These are phyloP conservation scores for Aspergillus japonicus DNA, from an alignment of 2,329 filamentous ascomycete species.

Conservation along the genomic window DNA sequence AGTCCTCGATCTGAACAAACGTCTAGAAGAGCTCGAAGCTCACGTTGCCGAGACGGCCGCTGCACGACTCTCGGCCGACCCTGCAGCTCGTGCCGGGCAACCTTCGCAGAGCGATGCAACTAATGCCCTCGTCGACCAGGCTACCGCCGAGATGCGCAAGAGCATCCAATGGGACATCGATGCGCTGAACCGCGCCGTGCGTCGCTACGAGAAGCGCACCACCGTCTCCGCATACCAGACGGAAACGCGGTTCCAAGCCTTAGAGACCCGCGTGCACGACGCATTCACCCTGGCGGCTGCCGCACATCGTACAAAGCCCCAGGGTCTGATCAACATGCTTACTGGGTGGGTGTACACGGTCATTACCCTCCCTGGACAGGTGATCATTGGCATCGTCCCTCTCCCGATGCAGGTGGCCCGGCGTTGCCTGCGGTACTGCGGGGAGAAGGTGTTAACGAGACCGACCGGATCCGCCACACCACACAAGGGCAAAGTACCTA, in stretches of 20 bases:
- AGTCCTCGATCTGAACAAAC: slow-evolving; percentile 59
- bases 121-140: slow-evolving; percentile 40
- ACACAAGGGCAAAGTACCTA: slow-evolving; percentile 26
- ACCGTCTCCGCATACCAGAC: slow-evolving; percentile 72
- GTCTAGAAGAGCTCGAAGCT: slow-evolving; percentile 69
- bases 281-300: slow-evolving; percentile 78
- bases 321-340: slow-evolving; percentile 30
- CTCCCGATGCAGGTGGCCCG: slow-evolving; percentile 31
- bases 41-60: slow-evolving; percentile 46
- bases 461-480: neutral
- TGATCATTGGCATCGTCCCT: slow-evolving; percentile 28
- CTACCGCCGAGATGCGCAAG: slow-evolving; percentile 58
- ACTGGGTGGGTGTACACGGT: slow-evolving; percentile 37
- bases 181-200: slow-evolving; percentile 80
- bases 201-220: slow-evolving; percentile 87
- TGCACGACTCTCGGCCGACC: slow-evolving; percentile 20
- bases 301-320: slow-evolving; percentile 46
- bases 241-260: slow-evolving; percentile 68
- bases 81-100: neutral
- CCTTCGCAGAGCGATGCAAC: slow-evolving; percentile 38
- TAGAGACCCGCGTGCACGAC: slow-evolving; percentile 72
- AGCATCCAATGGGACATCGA: slow-evolving; percentile 78
- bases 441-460: slow-evolving; percentile 1
- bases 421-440: slow-evolving; percentile 19
- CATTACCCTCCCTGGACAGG: slow-evolving; percentile 38